These are phyloP conservation scores for Clonostachys solani DNA, from an alignment of 2,329 filamentous ascomycete species.

Conservation along the genomic window DNA sequence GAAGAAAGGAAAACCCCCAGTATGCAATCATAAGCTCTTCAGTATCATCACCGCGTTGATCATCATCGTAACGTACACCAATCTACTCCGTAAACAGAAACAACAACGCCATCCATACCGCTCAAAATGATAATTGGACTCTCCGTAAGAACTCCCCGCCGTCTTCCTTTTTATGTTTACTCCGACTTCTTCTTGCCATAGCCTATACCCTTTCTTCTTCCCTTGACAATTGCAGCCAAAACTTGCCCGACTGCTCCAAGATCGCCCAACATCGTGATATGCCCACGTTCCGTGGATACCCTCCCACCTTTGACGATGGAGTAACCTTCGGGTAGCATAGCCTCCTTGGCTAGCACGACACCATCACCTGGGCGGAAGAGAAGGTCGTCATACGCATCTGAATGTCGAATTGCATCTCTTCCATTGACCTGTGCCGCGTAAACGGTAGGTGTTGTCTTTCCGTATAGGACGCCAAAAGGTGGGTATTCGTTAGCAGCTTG, in stretches of 20 bases:
- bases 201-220: slow-evolving; percentile 69
- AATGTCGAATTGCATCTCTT: slow-evolving; percentile 67
- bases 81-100: too few relatives aligned
- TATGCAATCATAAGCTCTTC: too few relatives aligned
- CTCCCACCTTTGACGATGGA: slow-evolving; percentile 67
- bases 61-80: too few relatives aligned
- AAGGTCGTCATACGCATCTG: slow-evolving; percentile 81
- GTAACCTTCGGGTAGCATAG: slow-evolving; percentile 82
- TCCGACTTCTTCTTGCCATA: slow-evolving; percentile 16
- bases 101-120: too few relatives aligned
- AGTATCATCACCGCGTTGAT: too few relatives aligned
- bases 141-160: too few relatives aligned
- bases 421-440: slow-evolving; percentile 73
- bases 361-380: slow-evolving; percentile 86
- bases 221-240: slow-evolving; percentile 63
- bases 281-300: slow-evolving; percentile 77
- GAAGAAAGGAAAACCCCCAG: too few relatives aligned
- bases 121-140: too few relatives aligned
- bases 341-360: slow-evolving; percentile 79
- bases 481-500: slow-evolving; percentile 71
- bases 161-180: background rate
- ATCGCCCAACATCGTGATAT: slow-evolving; percentile 84
- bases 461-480: slow-evolving; percentile 78
- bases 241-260: slow-evolving; percentile 75
- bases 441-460: slow-evolving; percentile 81